Evolutionary conservation across 2,329 filamentous ascomycete genomes (phyloP).

Genomic region (Penicillium sp.): DNA sequence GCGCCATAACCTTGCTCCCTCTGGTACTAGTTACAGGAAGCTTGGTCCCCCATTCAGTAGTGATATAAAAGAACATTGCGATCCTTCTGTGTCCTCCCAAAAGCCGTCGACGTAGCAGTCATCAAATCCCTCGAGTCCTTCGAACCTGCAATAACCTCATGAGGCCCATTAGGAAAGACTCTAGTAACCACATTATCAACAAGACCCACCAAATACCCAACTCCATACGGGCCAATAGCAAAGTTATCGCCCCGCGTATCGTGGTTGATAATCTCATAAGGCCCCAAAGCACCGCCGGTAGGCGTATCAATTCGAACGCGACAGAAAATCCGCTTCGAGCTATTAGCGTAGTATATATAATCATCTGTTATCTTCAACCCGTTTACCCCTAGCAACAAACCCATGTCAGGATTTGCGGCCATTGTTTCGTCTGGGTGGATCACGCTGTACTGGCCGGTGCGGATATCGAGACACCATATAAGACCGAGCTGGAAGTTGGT

Average conservation of each 20-base stretch:
- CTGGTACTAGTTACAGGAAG: slow-evolving; percentile 1
- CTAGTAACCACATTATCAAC: too few species aligned
- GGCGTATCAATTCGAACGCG: slow-evolving; percentile 15
- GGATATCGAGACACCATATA: slow-evolving; percentile 16
- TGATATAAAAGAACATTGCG: slow-evolving; percentile 13
- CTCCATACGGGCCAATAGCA: too few species aligned
- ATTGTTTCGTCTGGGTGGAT: slow-evolving; percentile 14
- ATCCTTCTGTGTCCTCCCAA: slow-evolving; percentile 1
- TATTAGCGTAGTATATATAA: slow-evolving; percentile 21
- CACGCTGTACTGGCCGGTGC: slow-evolving; percentile 12
- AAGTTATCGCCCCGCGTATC: too few species aligned
- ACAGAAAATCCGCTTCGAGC: slow-evolving; percentile 16
- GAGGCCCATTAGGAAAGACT: too few species aligned
- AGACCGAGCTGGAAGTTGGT: slow-evolving; percentile 14
- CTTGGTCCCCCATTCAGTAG: slow-evolving; percentile 11
- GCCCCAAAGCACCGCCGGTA: slow-evolving; percentile 14
- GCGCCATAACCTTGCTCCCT: slow-evolving; percentile 6
- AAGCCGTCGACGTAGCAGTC: too few species aligned
- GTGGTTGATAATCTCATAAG: too few species aligned
- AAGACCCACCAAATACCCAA: too few species aligned
- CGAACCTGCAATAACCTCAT: too few species aligned
- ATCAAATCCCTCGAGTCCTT: too few species aligned
- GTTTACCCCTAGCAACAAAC: slow-evolving; percentile 14
- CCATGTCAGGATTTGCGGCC: slow-evolving; percentile 6
- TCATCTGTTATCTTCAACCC: slow-evolving; percentile 9